phyloP scores from a whole-genome alignment of 1,139 yeast species.

The Yamadazyma buinensis region DNA sequence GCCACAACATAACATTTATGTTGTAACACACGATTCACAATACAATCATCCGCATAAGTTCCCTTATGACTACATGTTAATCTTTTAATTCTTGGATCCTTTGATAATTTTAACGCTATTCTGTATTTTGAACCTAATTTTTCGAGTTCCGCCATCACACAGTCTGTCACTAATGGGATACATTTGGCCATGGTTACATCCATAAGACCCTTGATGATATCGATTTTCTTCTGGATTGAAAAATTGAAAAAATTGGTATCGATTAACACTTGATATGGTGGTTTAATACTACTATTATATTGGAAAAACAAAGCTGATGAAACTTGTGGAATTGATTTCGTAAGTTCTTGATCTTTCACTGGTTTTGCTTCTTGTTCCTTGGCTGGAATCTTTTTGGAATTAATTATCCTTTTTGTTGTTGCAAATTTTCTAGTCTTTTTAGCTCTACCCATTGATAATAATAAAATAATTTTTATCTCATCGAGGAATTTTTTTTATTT shows the following conservation, averaged over 20 bases:
- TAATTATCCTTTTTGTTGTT: slow-evolving; percentile 77
- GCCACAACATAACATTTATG: slow-evolving; percentile 97
- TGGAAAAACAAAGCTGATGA: slow-evolving; percentile 95
- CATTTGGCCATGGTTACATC: slow-evolving; percentile 92
- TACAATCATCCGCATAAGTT: slow-evolving; percentile 96
- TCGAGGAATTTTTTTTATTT: neutral
- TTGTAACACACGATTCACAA: slow-evolving; percentile 88
- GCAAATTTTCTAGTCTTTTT: slow-evolving; percentile 95
- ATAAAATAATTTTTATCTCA: slow-evolving; percentile 1
- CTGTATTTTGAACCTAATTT: slow-evolving; percentile 92
- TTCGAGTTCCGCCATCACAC: slow-evolving; percentile 97
- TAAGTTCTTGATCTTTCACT: slow-evolving; percentile 66
- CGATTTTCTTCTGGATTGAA: slow-evolving; percentile 92
- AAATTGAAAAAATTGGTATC: slow-evolving; percentile 97
- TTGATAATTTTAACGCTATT: slow-evolving; percentile 87
- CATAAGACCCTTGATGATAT: slow-evolving; percentile 92
- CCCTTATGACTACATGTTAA: slow-evolving; percentile 90
- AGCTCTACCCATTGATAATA: slow-evolving; percentile 86
- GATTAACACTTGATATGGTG: slow-evolving; percentile 91
- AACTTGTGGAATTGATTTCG: slow-evolving; percentile 87
- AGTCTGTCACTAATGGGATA: slow-evolving; percentile 92
- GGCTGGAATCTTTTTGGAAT: slow-evolving; percentile 57
- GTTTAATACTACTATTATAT: slow-evolving; percentile 88
- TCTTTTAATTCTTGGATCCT: slow-evolving; percentile 87
- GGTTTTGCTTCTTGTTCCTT: slow-evolving; percentile 38